phyloP scores from a whole-genome alignment of 768 basidiomycete genomes.

The Lactarius sanguifluus region DNA sequence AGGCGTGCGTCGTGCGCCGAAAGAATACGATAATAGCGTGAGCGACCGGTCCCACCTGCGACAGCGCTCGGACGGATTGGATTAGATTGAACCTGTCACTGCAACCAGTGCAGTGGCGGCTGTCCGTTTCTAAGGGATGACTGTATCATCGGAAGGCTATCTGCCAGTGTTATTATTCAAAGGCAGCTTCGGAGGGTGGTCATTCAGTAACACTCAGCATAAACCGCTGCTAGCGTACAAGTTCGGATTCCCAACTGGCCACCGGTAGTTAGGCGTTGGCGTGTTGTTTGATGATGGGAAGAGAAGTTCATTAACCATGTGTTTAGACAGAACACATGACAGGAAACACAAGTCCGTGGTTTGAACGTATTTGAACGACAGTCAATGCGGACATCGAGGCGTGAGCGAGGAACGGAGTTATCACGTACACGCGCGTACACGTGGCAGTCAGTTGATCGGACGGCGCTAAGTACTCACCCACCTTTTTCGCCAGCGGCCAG shows the following conservation, averaged over 20 bases:
- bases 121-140: constrained; percentile 7
- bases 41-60: neutral
- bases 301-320: neutral
- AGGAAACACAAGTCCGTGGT: neutral
- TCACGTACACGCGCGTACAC: neutral
- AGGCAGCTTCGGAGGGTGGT: neutral
- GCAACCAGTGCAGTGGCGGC: neutral
- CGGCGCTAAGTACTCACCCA: neutral
- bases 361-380: neutral
- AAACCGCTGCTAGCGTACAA: constrained; percentile 9
- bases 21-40: neutral
- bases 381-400: neutral
- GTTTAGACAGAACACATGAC: neutral
- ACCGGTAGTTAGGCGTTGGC: neutral
- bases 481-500: neutral
- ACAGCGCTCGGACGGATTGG: neutral
- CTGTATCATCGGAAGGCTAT: constrained; percentile 9
- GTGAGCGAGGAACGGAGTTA: neutral
- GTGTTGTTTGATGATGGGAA: neutral
- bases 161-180: neutral
- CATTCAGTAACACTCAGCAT: constrained; percentile 9
- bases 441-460: neutral
- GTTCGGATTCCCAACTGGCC: neutral
- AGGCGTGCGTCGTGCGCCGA: neutral
- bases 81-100: neutral